Evolutionary conservation across 768 basidiomycete genomes (phyloP).

Genomic region (Lyophyllum decastes): DNA sequence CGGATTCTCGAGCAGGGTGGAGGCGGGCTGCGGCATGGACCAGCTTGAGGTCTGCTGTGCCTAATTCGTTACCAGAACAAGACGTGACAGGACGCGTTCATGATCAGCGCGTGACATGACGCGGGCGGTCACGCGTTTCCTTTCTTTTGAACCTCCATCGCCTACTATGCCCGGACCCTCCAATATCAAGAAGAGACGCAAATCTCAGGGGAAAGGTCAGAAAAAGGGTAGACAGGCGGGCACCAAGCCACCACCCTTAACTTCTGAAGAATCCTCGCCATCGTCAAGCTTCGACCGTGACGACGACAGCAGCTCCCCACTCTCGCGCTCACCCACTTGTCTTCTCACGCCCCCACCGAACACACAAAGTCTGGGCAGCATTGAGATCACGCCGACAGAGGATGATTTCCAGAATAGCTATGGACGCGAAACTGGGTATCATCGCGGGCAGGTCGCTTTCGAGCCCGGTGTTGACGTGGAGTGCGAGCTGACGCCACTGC

Average conservation of each 20-base stretch:
- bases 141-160: neutral
- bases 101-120: conserved; percentile 3
- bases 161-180: conserved; percentile 63
- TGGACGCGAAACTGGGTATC: conserved; percentile 3
- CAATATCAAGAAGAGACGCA: conserved; percentile 51
- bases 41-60: too few species aligned
- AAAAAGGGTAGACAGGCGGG: conserved; percentile 30
- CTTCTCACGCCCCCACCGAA: conserved; percentile 18
- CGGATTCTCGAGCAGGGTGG: too few species aligned
- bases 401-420: neutral
- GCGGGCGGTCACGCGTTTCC: conserved; percentile 6
- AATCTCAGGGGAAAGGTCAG: conserved; percentile 36
- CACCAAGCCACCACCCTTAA: conserved; percentile 15
- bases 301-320: conserved; percentile 16
- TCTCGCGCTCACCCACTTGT: conserved; percentile 19
- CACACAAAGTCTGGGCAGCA: neutral
- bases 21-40: too few species aligned
- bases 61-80: too few species aligned
- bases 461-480: neutral
- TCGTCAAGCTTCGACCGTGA: neutral
- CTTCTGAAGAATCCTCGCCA: conserved; percentile 8
- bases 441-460: neutral
- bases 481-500: neutral
- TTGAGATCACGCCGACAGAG: neutral
- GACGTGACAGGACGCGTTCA: too few species aligned